phyloP scores from a whole-genome alignment of 441 rosid genomes.

The Omphalea diandra region DNA sequence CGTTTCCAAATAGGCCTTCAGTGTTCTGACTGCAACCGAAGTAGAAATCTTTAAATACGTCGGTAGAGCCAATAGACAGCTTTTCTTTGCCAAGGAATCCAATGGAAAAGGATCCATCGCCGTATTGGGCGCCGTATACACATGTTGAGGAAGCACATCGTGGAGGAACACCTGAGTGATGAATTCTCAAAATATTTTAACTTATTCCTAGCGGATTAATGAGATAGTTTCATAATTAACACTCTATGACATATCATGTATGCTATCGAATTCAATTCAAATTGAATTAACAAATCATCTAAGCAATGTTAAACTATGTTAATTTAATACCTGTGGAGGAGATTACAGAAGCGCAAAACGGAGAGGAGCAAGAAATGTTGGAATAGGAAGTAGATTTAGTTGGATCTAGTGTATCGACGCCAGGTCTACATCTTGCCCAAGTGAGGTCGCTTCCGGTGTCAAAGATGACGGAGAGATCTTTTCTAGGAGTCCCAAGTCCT shows the following conservation, averaged over 20 bases:
- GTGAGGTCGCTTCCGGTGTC: conserved; percentile 73
- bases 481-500: conserved; percentile 66
- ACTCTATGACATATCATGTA: too few relatives aligned
- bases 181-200: too few relatives aligned
- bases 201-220: too few relatives aligned
- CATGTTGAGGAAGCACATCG: conserved; percentile 55
- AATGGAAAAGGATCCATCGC: conserved; percentile 58
- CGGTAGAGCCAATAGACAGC: conserved; percentile 46
- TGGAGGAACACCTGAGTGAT: conserved; percentile 52
- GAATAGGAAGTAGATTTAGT: conserved; percentile 49
- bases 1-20: conserved; percentile 58
- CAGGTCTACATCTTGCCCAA: conserved; percentile 61
- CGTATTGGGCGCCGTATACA: conserved; percentile 67
- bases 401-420: conserved; percentile 35
- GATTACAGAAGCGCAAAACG: conserved; percentile 45
- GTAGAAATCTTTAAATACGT: conserved; percentile 38
- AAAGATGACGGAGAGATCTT: conserved; percentile 52
- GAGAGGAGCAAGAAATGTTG: conserved; percentile 54
- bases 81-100: conserved; percentile 69
- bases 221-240: too few relatives aligned
- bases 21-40: conserved; percentile 83
- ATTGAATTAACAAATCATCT: too few relatives aligned
- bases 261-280: too few relatives aligned
- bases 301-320: too few relatives aligned
- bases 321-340: conserved; percentile 38